Base-by-base conservation (phyloP, 2,329 filamentous ascomycete species). In the Diaporthe capsici region DNA sequence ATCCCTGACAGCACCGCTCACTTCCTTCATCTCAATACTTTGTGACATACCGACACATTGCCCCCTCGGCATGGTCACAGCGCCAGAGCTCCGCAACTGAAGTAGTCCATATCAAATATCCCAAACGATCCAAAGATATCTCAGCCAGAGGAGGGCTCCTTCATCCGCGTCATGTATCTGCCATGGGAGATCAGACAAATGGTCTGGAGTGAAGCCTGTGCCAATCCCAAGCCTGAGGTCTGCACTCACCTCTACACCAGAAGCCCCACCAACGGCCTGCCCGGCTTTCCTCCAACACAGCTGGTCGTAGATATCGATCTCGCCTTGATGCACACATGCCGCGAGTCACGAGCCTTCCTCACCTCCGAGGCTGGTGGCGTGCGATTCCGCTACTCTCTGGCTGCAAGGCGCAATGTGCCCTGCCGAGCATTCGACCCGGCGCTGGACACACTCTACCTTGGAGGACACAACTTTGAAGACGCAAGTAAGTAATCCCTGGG, bases 351-450 rank as follows among this genome's bases (percentile, higher is more conserved):
- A 17, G 34, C 47, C 3, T 25, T 28, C 47, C n/a, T 70, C 2
- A 37, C n/a, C 13, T 70, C 65, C 5, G 39, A 28, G 25, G 12
- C 22, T 0, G 44, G 47, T 13, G 34, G 31, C 4, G 65, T 51
- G 22, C 49, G 31, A 17, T 55, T 70, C 34, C 49, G 65, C 31
- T 70, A 55, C 49, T 70, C 47, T 28, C 47, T 20, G 31, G 25
- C 25, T 17, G 39, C 42, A 22, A 31, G 13, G 7, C 17, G 22
- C 22, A 70, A 55, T 17, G 37, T 70, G 34, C 47, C 47, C 49
- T 70, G 65, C 49, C 67, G 67, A 10, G n/a, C 31, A n/a, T 55
- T 71, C 22, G 17, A 71, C 34, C 67, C 67, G 9, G n/a, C 34
- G 20, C 49, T 55, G 12, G 67, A 71, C 37, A 70, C 34, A 6